Base-by-base conservation (phyloP, 768 basidiomycete species). In the Auricularia auricula-judae region DNA sequence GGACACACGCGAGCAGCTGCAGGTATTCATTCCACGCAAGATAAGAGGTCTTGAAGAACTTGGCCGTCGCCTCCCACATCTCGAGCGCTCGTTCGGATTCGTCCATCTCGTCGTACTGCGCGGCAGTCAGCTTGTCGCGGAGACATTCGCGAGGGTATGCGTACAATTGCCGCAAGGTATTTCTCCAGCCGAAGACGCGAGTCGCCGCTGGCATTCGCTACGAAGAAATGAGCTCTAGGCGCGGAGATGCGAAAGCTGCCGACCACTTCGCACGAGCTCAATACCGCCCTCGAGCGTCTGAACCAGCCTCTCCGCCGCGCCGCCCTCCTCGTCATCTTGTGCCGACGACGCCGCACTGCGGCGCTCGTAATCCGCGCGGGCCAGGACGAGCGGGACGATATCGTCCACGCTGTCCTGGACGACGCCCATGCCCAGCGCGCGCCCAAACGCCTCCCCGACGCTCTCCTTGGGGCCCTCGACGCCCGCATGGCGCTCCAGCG, bases 101-200 rank as follows among this genome's bases (percentile, higher is more conserved):
- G 23, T 75, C 76, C 35, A 86, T 72, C 18, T 82, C 84, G 35
- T 79, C 79, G 16, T 87, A 86, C n/a, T 76, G 71, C 51, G 86
- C 72, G 54, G 77, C 79, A 8, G 56, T 79, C 66, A 74, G 76
- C 67, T 65, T 75, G 74, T 65, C 73, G 11, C 71, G 4, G 61
- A 29, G 33, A 18, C 2, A 53, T 16, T 62, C 36, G 23, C 4
- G 47, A 36, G 29, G 35, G 39, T 36, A 59, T 14, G 4, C 89
- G 67, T 71, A 96, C 95, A 61, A 91, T 76, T 58, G 83, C 81
- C 47, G 87, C 81, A 18, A 95, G 78, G 71, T 86, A 92, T 69
- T 89, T 93, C 72, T 99, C 95, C 36, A 98, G 75, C 59, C 89
- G 83, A 61, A 91, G 76, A 54, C 85, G 83, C 2, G 86, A 78